Base-by-base conservation (phyloP, 129 eudicot species). In the Tagetes patula region DNA sequence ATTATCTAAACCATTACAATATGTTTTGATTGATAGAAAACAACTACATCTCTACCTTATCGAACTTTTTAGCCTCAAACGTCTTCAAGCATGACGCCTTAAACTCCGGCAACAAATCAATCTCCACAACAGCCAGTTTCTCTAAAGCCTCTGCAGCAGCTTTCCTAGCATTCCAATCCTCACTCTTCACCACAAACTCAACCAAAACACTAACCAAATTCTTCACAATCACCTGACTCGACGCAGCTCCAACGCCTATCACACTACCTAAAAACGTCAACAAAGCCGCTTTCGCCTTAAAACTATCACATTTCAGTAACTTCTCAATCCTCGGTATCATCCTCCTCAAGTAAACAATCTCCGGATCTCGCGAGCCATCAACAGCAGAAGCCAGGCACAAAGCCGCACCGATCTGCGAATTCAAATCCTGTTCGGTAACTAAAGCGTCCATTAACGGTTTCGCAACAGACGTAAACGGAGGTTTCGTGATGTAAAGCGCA, bases 111-210 rank as follows among this genome's bases (percentile, higher is more conserved):
- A 93, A 65, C 61, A 58, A 56, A 58, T 85, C 81, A 56, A 68
- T 73, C 81, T 86, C 95, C n/a, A 77, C 82, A 41, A 75, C 75
- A 14, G 95, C 96, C 65, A 93, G 42, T 80, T 84, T 88, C 83
- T 63, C 75, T 74, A 93, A 48, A 43, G 87, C 86, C 77, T 86
- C 98, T 2, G 98, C 87, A 0, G 96, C 92, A 0, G 93, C 84
- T 80, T 88, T 92, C 87, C 97, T 77, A 6, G 87, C 88, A n/a
- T 91, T 91, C 97, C 96, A 91, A 70, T 94, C 93, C 56, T 87
- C 97, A 73, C 96, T 84, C 8, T 86, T 80, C 68, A 77, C 75
- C 72, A 94, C 81, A 48, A 86, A 90, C 46, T 86, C 97, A 66
- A 86, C 84, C 84, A 90, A 83, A 74, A 85, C 65, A 72, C 9